Conservation (phyloP, 495 filamentous ascomycete species). For the Astrothelium subdiscretum region DNA sequence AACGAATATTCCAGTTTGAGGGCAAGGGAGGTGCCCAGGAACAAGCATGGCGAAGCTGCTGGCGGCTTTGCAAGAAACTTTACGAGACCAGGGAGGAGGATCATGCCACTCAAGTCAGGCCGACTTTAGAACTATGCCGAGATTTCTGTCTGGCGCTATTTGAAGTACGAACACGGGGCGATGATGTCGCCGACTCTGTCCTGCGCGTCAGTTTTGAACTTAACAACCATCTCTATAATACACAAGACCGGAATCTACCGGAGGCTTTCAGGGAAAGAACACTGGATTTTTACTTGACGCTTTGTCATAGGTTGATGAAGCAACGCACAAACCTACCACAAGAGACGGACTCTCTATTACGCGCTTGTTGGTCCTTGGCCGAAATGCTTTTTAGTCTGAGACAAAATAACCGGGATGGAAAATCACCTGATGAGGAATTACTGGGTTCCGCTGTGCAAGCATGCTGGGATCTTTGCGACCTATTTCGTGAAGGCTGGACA, state of each 20-base stretch:
- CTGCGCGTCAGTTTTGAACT: constrained; percentile 85
- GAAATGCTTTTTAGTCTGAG: constrained; percentile 91
- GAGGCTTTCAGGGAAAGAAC: constrained; percentile 84
- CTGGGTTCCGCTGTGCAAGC: constrained; percentile 79
- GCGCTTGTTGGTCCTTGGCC: constrained; percentile 80
- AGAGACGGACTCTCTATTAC: constrained; percentile 71
- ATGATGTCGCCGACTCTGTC: constrained; percentile 72
- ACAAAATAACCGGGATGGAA: constrained; percentile 66
- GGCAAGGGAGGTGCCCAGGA: constrained; percentile 65
- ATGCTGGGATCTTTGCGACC: constrained; percentile 90
- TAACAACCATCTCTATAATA: constrained; percentile 89
- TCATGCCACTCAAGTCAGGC: constrained; percentile 57
- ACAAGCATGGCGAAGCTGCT: constrained; percentile 82
- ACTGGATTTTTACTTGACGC: constrained; percentile 83
- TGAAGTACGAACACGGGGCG: constrained; percentile 61
- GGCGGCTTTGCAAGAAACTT: constrained; percentile 77
- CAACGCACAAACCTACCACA: constrained; percentile 64
- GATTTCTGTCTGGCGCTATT: constrained; percentile 88
- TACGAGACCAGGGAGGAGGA: constrained; percentile 70
- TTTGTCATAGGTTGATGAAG: constrained; percentile 91
- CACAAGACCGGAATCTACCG: constrained; percentile 72
- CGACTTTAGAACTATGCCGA: constrained; percentile 74
- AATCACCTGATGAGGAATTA: constrained; percentile 64
- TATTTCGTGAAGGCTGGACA: constrained; percentile 89
- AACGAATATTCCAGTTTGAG: constrained; percentile 59